These are phyloP conservation scores for Triglochin maritima DNA, from an alignment of 106 monocot species.

Conservation along the genomic window DNA sequence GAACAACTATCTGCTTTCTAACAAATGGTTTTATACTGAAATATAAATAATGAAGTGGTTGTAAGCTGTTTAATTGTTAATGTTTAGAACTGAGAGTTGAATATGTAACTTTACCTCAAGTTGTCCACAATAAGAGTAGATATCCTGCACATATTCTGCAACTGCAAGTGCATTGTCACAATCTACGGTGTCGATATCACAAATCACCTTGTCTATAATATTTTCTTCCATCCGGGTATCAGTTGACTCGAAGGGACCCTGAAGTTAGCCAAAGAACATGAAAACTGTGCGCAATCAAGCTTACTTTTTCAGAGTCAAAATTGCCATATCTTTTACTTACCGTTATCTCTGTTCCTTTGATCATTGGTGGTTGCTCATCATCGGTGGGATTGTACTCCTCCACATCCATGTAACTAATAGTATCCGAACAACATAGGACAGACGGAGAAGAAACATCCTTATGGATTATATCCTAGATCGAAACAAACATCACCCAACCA, in stretches of 20 bases:
- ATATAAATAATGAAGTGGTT: background rate
- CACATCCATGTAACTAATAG: too few relatives aligned
- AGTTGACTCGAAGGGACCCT: conserved; percentile 18
- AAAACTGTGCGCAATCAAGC: background rate
- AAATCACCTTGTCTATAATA: conserved; percentile 19
- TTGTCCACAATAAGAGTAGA: conserved; percentile 47
- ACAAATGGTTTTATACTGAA: too few relatives aligned
- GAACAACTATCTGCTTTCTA: too few relatives aligned
- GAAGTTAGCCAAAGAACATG: background rate
- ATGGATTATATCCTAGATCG: conserved; percentile 9
- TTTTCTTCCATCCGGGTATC: conserved; percentile 75
- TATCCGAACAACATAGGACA: background rate
- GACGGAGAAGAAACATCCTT: conserved; percentile 3
- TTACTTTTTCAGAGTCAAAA: background rate
- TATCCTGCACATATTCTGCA: conserved; percentile 56
- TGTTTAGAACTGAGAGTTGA: background rate
- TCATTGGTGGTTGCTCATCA: conserved; percentile 36
- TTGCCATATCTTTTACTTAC: conserved; percentile 10
- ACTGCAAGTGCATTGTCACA: conserved; percentile 62
- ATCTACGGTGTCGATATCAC: conserved; percentile 64
- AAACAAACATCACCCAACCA: background rate
- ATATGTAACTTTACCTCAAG: conserved; percentile 41
- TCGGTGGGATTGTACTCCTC: background rate
- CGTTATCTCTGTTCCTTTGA: conserved; percentile 46
- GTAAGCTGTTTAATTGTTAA: background rate